Percentiles rank a stretch among this genome's conserved stretches.
These are phyloP conservation scores for Fusarium goolgardi DNA, from an alignment of 2,329 filamentous ascomycete species.

Conservation along the genomic window DNA sequence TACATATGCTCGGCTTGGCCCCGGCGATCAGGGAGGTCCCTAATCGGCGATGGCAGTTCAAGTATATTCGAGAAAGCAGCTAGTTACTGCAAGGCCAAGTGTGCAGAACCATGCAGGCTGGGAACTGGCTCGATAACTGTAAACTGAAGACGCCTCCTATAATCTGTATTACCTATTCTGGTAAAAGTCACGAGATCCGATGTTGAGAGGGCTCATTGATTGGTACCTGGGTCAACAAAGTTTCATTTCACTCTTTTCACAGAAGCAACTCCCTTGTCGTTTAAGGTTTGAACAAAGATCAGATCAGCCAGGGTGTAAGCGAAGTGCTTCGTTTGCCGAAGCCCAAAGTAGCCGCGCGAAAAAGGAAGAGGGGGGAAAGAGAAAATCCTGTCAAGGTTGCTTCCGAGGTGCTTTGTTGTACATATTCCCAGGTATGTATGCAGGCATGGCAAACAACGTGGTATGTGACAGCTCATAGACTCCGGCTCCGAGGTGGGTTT, in stretches of 20 bases:
- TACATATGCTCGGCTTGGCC: slow-evolving; percentile 32
- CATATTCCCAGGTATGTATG: neutral
- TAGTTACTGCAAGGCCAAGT: slow-evolving; percentile 32
- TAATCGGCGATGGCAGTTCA: slow-evolving; percentile 28
- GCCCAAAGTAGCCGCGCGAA: slow-evolving; percentile 5
- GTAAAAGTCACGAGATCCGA: slow-evolving; percentile 16
- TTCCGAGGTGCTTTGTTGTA: neutral
- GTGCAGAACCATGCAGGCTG: slow-evolving; percentile 9
- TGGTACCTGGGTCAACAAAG: slow-evolving; percentile 1
- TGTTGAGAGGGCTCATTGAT: neutral
- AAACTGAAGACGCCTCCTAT: neutral
- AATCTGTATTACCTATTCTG: slow-evolving; percentile 2
- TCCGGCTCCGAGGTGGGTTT: slow-evolving; percentile 34
- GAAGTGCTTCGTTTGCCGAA: slow-evolving; percentile 30
- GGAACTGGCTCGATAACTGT: slow-evolving; percentile 4
- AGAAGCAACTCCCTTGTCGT: slow-evolving; percentile 20
- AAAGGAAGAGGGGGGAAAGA: neutral
- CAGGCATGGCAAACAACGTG: neutral
- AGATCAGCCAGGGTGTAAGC: slow-evolving; percentile 39
- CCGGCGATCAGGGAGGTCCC: slow-evolving; percentile 32
- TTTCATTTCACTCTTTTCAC: slow-evolving; percentile 5
- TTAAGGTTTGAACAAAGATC: slow-evolving; percentile 41
- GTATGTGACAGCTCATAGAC: slow-evolving; percentile 31
- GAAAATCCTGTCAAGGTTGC: slow-evolving; percentile 4
- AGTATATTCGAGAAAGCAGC: slow-evolving; percentile 20